Evolutionary conservation across 78 protist species (phyloP), one percentile per base, ranked within the genome.

Genomic region (Dictyostelium capitatum): DNA sequence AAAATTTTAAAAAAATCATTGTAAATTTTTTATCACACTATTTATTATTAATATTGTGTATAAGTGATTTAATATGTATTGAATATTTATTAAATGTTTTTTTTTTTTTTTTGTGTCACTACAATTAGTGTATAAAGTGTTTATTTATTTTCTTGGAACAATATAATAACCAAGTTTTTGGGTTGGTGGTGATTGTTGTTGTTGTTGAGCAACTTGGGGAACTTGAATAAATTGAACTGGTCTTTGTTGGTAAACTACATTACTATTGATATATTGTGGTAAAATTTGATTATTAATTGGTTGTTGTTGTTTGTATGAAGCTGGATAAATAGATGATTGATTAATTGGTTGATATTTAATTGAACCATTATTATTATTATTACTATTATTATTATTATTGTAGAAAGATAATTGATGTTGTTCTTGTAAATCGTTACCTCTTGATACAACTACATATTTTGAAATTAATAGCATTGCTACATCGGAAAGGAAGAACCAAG

Each of bases 401-500:
- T 62, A 62, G 70, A 62, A 62, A 11, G 70, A 25, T 53, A 14
- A 51, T 59, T 59, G 30, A 1, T 25, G 23, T 59, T 25, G 25
- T 12, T 57, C 12, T 62, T 23, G 70, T 62, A 17, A 25, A 10
- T 67, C 12, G 5, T 32, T 28, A 32, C 47, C 47, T 79, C 83
- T 79, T 10, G 83, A 56, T 10, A 23, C 41, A 6, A 17, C 7
- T 23, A 79, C n/a, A n/a, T 56, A 79, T 15, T 37, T 59, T 17
- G 83, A 53, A 12, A 79, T 37, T 17, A 79, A 41, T 0, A 79
- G 23, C 83, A 79, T 79, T 5, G 83, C 51, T 37, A 59, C 23
- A 41, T 79, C 83, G 41, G 72, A 56, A 10, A 56, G 12, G 41
- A 79, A 56, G 83, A 79, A 79, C 83, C 83, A 79, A 12, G 37